A percentile compares a stretch with the other conserved stretches of the same genome.
Evolutionary conservation across 2,329 filamentous ascomycete species (phyloP).

Genomic region (Ceratocystis alfenasii): DNA sequence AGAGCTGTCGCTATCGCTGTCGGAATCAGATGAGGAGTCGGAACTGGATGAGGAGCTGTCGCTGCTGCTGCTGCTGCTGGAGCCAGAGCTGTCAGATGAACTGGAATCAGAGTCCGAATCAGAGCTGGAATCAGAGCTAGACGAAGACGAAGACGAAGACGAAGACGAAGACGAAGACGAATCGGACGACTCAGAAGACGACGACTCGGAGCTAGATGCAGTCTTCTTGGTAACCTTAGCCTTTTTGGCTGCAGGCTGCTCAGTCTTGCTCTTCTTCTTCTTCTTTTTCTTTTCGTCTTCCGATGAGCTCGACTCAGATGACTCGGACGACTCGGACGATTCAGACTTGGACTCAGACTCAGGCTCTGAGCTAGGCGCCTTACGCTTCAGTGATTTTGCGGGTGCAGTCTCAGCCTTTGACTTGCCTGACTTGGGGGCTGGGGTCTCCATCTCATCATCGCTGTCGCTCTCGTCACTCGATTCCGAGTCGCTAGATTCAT

Average conservation of each 20-base stretch:
- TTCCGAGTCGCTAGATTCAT: constrained; percentile 18
- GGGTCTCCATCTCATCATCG: constrained; percentile 22
- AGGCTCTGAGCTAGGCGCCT: constrained; percentile 28
- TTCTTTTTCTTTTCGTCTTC: constrained; percentile 12
- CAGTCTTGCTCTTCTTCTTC: constrained; percentile 15
- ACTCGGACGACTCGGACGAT: constrained; percentile 19
- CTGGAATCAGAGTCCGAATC: constrained; percentile 16
- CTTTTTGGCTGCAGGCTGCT: constrained; percentile 39
- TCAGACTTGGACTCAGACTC: constrained; percentile 21
- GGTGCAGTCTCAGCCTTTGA: constrained; percentile 23
- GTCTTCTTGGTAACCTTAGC: constrained; percentile 31
- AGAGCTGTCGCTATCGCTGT: not conserved
- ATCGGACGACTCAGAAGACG: constrained; percentile 18
- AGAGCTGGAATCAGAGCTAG: constrained; percentile 23
- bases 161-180: constrained; percentile 27
- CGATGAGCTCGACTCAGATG: constrained; percentile 25
- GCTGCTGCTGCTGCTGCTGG: constrained; percentile 26
- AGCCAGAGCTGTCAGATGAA: constrained; percentile 24
- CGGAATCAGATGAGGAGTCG: constrained; percentile 5
- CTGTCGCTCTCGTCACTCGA: constrained; percentile 23
- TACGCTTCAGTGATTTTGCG: constrained; percentile 33
- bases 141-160: too few species aligned
- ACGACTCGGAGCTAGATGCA: constrained; percentile 25
- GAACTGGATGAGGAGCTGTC: constrained; percentile 24
- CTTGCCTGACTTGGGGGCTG: constrained; percentile 26